Evolutionary conservation across 768 basidiomycete species (phyloP), one percentile per base, ranked within the genome.

Genomic region (Dentipellis fragilis): DNA sequence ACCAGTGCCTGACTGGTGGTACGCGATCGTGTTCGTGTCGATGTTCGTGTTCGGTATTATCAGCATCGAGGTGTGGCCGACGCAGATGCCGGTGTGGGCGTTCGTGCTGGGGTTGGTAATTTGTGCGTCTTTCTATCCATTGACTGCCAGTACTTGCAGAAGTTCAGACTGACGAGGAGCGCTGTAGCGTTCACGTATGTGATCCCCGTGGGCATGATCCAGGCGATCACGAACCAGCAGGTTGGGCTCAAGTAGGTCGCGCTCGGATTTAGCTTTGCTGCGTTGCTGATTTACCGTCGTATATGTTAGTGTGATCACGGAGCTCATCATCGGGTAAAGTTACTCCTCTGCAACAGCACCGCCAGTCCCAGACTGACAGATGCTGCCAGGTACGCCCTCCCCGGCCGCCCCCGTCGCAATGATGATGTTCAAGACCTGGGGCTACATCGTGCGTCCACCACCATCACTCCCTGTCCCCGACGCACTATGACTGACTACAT

Each of bases 361-460:
- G 37, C 51, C 4, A n/a, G 37, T 65, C 89, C 56, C 29, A 87
- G 87, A 0, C 85, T 81, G 76, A 88, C 89, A 86, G 73, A 9
- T 45, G 42, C n/a, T 87, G 88, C 76, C 88, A 87, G 78, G 84
- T 85, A 0, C 86, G 75, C 75, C 84, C 75, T 88, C 45, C 89
- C 88, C n/a, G 89, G 89, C 1, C 78, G 79, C 16, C 86, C n/a
- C 89, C 4, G 65, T 89, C 54, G 87, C 89, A 0, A 86, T 83
- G 77, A 89, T 90, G 88, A 73, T 90, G 73, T 89, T 89, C 77
- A 89, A 88, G 79, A 87, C 84, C 0, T 88, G 76, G 75, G 87
- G 88, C 35, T 88, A 87, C 62, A 83, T 84, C 58, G 87, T 39
- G 86, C 86, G 62, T 82, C 84, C 57, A 81, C 79, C 49, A 79